phyloP scores from a whole-genome alignment of 2,329 filamentous ascomycete genomes.

The Scytalidium lignicola region DNA sequence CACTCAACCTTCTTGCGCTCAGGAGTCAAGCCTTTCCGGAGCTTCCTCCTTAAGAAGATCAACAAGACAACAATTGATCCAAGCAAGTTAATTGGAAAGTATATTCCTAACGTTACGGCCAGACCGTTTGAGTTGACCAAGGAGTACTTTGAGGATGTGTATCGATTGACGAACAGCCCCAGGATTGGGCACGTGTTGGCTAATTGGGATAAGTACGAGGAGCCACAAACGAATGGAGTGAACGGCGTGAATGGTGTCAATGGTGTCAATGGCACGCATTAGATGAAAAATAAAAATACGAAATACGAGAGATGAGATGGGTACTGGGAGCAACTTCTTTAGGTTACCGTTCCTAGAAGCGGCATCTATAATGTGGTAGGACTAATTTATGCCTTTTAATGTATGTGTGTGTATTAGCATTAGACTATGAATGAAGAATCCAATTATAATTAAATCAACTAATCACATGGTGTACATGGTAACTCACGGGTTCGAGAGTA shows the following conservation, averaged over 20 bases:
- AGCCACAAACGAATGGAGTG: slow-evolving; percentile 21
- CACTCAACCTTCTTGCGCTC: slow-evolving; percentile 97
- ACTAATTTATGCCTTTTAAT: background rate
- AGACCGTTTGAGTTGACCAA: slow-evolving; percentile 92
- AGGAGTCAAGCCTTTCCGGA: slow-evolving; percentile 97
- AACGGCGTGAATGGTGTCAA: slow-evolving; percentile 13
- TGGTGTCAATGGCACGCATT: slow-evolving; percentile 7
- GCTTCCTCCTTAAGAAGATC: slow-evolving; percentile 99
- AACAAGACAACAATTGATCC: slow-evolving; percentile 98
- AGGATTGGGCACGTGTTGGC: slow-evolving; percentile 29
- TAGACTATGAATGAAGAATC: background rate
- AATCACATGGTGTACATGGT: background rate
- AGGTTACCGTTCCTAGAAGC: background rate
- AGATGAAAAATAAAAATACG: background rate
- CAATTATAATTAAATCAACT: background rate
- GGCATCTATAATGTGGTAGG: background rate
- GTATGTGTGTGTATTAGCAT: background rate
- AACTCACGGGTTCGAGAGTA: no score
- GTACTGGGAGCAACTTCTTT: background rate
- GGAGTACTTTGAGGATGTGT: slow-evolving; percentile 99
- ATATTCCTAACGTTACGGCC: slow-evolving; percentile 98
- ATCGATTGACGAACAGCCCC: slow-evolving; percentile 73
- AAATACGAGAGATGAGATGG: background rate
- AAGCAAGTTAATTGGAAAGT: slow-evolving; percentile 93
- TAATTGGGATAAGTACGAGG: slow-evolving; percentile 32